phyloP scores from a whole-genome alignment of 228 moss, liverwort and hornwort species.

The Sphagnum fallax region DNA sequence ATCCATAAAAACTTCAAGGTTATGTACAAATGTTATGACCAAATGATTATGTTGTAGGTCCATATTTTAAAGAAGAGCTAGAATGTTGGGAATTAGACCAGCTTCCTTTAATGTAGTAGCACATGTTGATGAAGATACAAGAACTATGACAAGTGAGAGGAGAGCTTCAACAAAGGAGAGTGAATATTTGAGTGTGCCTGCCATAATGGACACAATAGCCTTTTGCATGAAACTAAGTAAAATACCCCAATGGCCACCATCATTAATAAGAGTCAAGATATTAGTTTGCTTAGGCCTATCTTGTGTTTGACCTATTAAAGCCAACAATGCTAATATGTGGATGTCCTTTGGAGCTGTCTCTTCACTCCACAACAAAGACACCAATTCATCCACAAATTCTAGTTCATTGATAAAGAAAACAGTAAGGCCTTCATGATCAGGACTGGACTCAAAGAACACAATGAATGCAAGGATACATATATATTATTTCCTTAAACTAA shows the following conservation, averaged over 20 bases:
- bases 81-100: conserved; percentile 34
- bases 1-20: neutral
- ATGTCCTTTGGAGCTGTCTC: conserved; percentile 28
- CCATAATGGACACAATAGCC: conserved; percentile 1
- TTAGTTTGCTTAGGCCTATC: conserved; percentile 38
- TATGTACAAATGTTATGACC: conserved; percentile 33
- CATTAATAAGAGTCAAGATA: conserved; percentile 41
- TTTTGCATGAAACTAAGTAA: too few species aligned
- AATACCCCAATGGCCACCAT: conserved; percentile 33
- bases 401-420: conserved; percentile 43
- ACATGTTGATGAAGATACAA: conserved; percentile 42
- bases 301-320: conserved; percentile 1
- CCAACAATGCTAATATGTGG: conserved; percentile 32
- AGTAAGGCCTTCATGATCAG: conserved; percentile 42
- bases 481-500: conserved; percentile 14
- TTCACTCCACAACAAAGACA: conserved; percentile 31
- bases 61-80: conserved; percentile 35
- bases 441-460: conserved; percentile 39
- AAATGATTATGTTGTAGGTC: conserved; percentile 28
- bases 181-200: conserved; percentile 14
- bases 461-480: conserved; percentile 47
- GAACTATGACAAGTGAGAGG: conserved; percentile 6
- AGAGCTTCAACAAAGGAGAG: conserved; percentile 26
- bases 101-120: conserved; percentile 4
- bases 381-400: conserved; percentile 41